Base-by-base conservation (phyloP, 331 rosid species). In the Rhamnella rubrinervis region DNA sequence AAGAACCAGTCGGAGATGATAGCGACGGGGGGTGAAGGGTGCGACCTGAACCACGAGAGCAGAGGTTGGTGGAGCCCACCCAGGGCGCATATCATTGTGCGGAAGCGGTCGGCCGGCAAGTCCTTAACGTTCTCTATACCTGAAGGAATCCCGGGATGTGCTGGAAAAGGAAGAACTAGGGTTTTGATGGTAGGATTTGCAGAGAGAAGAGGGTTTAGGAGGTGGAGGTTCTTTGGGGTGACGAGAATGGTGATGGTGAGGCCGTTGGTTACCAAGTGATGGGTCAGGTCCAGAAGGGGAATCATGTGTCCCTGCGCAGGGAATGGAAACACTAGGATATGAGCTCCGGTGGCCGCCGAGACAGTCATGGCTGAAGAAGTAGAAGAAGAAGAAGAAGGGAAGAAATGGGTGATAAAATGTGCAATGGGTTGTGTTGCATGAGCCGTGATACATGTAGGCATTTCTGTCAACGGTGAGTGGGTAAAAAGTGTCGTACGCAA, bases 251-350 rank as follows among this genome's bases (percentile, higher is more conserved):
- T 90, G 79, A 90, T 63, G 59, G 57, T 8, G 17, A 81, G 3
- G 19, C 78, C 59, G 4, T 52, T 78, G 15, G 3, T 11, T 21
- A 56, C 65, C 13, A 82, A 75, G 0, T 66, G 80, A 25, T 75
- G 73, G 14, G 72, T 2, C 7, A 84, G 61, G 61, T 84, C 86
- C 0, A 87, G 13, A 56, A 87, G 77, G 0, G 89, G 92, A 3
- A 85, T 74, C 17, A 76, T 7, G 78, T 87, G 92, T 49, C 88
- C 86, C 5, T 88, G 83, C 8, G 92, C 50, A 0, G 89, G 85
- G 77, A 55, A 76, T n/a, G 71, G 71, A 46, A 76, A 63, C 6
- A 76, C 72, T 0, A 87, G 67, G 23, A 87, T 55, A 46, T 87
- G 89, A 39, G 63, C 17, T n/a, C 35, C 35, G 13, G 11, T 40